Evolutionary conservation across 2,329 filamentous ascomycete species (phyloP).

Genomic region (Curvularia lunata): DNA sequence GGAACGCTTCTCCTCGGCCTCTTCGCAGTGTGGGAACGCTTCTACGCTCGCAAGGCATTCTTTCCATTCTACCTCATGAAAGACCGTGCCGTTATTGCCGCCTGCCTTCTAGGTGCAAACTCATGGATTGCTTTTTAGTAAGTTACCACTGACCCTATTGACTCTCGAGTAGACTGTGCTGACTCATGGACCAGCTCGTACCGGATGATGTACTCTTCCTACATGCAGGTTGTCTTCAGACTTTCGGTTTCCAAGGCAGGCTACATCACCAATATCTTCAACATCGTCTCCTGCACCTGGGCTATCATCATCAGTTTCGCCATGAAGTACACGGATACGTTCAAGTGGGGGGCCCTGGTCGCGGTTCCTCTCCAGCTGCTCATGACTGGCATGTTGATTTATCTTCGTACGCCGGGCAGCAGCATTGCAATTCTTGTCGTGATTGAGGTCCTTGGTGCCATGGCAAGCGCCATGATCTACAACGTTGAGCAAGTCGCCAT

Average conservation of each 20-base stretch:
- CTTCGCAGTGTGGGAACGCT: conserved; percentile 50
- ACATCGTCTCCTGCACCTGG: conserved; percentile 31
- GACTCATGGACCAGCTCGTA: conserved; percentile 29
- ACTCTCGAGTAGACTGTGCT: not conserved
- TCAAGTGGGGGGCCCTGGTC: conserved; percentile 32
- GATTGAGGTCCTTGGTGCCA: conserved; percentile 37
- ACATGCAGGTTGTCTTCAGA: conserved; percentile 47
- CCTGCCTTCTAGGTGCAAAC: conserved; percentile 51
- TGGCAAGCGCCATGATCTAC: conserved; percentile 29
- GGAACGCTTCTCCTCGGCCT: conserved; percentile 40
- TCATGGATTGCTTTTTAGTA: conserved; percentile 33
- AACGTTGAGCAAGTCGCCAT: conserved; percentile 30
- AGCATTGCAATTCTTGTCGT: conserved; percentile 35
- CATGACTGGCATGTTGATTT: conserved; percentile 34
- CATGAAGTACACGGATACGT: conserved; percentile 31
- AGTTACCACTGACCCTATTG: not conserved
- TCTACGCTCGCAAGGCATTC: conserved; percentile 48
- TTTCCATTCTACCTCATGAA: conserved; percentile 55
- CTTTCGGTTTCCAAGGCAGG: conserved; percentile 26
- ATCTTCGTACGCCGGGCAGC: conserved; percentile 34
- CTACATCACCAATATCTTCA: conserved; percentile 32
- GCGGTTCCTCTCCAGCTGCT: conserved; percentile 36
- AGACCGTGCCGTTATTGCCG: conserved; percentile 57
- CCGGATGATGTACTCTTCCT: conserved; percentile 44
- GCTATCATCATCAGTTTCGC: conserved; percentile 24